These are phyloP conservation scores for Tolypocladium nubicola DNA, from an alignment of 2,329 filamentous ascomycete genomes.

Conservation along the genomic window DNA sequence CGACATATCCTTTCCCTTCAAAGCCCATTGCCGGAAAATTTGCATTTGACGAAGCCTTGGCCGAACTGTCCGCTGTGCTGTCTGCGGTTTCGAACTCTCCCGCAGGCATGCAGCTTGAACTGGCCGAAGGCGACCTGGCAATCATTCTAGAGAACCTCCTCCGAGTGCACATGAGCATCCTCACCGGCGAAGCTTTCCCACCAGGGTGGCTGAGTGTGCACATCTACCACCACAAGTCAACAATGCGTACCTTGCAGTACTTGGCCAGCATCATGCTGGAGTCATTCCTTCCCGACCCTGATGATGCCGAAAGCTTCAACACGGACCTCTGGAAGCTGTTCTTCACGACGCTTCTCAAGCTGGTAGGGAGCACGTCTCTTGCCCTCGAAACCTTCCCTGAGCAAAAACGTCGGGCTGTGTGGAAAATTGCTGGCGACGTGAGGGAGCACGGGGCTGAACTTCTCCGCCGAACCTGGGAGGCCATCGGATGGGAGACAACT, in stretches of 20 bases:
- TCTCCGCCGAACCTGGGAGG: conserved; percentile 78
- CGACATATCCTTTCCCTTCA: conserved; percentile 77
- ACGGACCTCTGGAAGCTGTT: conserved; percentile 91
- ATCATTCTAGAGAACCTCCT: conserved; percentile 69
- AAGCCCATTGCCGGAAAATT: conserved; percentile 52
- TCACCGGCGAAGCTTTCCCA: conserved; percentile 84
- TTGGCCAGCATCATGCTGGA: conserved; percentile 72
- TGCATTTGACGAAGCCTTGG: conserved; percentile 71
- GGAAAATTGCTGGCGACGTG: conserved; percentile 98
- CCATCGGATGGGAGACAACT: conserved; percentile 90
- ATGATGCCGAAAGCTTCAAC: conserved; percentile 85
- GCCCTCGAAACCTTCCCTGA: conserved; percentile 94
- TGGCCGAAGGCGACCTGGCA: conserved; percentile 63
- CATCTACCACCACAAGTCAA: conserved; percentile 86
- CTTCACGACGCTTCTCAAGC: conserved; percentile 78
- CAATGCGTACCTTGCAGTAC: conserved; percentile 76
- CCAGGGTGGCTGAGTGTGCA: conserved; percentile 83
- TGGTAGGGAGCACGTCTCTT: conserved; percentile 80
- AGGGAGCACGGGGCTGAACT: conserved; percentile 84
- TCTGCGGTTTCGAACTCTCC: conserved; percentile 70
- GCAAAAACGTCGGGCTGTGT: conserved; percentile 89
- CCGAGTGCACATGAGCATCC: conserved; percentile 77
- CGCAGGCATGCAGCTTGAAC: conserved; percentile 60
- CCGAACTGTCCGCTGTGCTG: conserved; percentile 81
- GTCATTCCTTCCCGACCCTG: conserved; percentile 74